These are phyloP conservation scores for Zasmidium angulare DNA, from an alignment of 2,329 filamentous ascomycete genomes.

Conservation along the genomic window DNA sequence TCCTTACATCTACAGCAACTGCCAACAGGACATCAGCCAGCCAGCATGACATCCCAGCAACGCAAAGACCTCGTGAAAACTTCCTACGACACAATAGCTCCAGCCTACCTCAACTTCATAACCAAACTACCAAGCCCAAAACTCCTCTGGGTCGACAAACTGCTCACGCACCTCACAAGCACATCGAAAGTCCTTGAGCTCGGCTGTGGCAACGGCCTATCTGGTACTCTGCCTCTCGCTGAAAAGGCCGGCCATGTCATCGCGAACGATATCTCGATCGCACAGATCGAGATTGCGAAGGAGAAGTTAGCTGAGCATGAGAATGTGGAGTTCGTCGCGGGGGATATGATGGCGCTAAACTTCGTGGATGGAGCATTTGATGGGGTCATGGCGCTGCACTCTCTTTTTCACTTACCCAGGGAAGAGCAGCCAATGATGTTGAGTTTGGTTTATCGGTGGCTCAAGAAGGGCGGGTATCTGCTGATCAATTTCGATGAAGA, in stretches of 20 bases:
- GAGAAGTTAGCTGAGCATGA: background rate
- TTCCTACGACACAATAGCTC: constrained; percentile 8
- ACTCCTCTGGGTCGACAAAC: constrained; percentile 1
- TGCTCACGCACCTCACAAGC: background rate
- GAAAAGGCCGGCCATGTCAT: constrained; percentile 8
- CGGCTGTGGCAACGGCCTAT: constrained; percentile 42
- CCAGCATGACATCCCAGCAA: no score
- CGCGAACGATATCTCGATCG: constrained; percentile 21
- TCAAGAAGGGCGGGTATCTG: constrained; percentile 15
- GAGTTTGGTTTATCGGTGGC: constrained; percentile 11
- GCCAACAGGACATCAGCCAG: no score
- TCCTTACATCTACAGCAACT: no score
- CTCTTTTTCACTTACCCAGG: constrained; percentile 20
- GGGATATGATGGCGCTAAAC: constrained; percentile 23
- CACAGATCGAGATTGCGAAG: constrained; percentile 16
- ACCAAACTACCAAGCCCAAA: constrained; percentile 2
- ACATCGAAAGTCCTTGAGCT: constrained; percentile 36
- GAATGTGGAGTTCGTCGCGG: constrained; percentile 3
- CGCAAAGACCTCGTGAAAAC: constrained; percentile 1
- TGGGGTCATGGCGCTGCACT: constrained; percentile 18
- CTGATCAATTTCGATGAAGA: constrained; percentile 17
- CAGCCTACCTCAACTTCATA: constrained; percentile 5
- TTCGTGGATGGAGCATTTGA: constrained; percentile 10
- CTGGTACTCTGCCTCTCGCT: constrained; percentile 26
- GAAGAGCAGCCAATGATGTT: constrained; percentile 19